These are phyloP conservation scores for Aureobasidium sp. DNA, from an alignment of 2,329 filamentous ascomycete species.

Conservation along the genomic window DNA sequence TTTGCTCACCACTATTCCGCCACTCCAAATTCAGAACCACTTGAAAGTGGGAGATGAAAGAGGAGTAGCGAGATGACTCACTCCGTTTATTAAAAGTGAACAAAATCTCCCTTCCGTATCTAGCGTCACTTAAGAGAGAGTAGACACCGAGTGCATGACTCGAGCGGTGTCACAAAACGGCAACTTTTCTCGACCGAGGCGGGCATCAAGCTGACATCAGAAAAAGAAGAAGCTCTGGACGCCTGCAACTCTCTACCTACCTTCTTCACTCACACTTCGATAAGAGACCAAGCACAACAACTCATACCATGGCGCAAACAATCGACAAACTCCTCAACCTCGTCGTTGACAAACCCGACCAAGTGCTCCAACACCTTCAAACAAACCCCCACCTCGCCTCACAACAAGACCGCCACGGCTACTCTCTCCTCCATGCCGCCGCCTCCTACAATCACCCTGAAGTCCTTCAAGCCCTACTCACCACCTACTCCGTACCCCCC, in stretches of 20 bases:
- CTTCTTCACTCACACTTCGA: too few relatives aligned
- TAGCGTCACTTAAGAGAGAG: not conserved
- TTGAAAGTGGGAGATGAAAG: too few relatives aligned
- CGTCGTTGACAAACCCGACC: constrained; percentile 71
- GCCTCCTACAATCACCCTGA: constrained; percentile 86
- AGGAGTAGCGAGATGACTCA: not conserved
- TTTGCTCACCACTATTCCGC: not conserved
- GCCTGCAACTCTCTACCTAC: too few relatives aligned
- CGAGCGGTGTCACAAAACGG: not conserved
- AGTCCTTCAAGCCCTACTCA: constrained; percentile 42
- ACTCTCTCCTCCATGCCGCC: constrained; percentile 87
- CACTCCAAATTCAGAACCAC: too few relatives aligned
- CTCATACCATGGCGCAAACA: constrained; percentile 24
- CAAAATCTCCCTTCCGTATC: not conserved
- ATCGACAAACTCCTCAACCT: constrained; percentile 44
- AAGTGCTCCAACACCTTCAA: constrained; percentile 66
- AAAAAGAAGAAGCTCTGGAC: not conserved
- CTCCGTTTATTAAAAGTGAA: not conserved
- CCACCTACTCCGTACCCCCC: constrained; percentile 67
- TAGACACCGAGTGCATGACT: constrained; percentile 9
- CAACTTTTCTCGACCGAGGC: not conserved
- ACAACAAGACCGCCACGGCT: constrained; percentile 81
- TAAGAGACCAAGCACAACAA: too few relatives aligned
- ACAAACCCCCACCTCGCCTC: constrained; percentile 68
- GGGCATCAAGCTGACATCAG: constrained; percentile 5